Base-by-base conservation (phyloP, 192 early-diverging fungal genomes). In the Gryganskiella cystojenkinii region DNA sequence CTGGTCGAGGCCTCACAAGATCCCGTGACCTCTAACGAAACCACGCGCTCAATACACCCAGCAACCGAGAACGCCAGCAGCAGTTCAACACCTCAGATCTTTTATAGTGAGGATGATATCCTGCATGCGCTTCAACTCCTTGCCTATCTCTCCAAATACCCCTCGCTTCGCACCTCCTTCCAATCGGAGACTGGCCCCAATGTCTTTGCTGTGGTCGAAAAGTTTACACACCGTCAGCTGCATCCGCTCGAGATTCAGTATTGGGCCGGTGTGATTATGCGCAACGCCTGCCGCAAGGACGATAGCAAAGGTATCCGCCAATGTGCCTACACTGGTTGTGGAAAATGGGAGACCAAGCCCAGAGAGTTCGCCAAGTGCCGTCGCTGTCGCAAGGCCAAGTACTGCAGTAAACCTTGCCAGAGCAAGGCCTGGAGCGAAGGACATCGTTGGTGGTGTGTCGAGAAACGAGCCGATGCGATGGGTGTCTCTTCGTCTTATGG, bases 101-200 rank as follows among this genome's bases (percentile, higher is more conserved):
- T 95, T 61, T 90, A 89, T 62, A 91, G 91, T 61, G 88, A 90
- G 57, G 92, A 95, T 62, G 93, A 97, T 53, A 90, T 95, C 31
- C 80, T 94, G 31, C 85, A 94, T 44, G 89, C 93, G 4, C 83
- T 93, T 59, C 95, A 96, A 81, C 83, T 98, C 15, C 85, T 96
- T 13, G 94, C 94, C 33, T 95, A 95, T 64, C 88, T 98, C 11
- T 92, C 90, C 55, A 98, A 98, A 78, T 96, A 95, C 75, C 91
- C 93, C 25, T 86, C 91, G 8, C 84, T 95, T 60, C 90, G 96
- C n/a, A 85, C 80, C 5, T 71, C 84, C 4, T 85, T 89, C 47
- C 85, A 87, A 49, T 82, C 80, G 14, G 74, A 81, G 14, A 73
- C 83, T 24, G 81, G 71, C 42, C 80, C 80, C 22, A 91, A 94